Evolutionary conservation across 805 yeast genomes (phyloP), one percentile per base, ranked within the genome.

Genomic region (Wickerhamiella alocasiicola): DNA sequence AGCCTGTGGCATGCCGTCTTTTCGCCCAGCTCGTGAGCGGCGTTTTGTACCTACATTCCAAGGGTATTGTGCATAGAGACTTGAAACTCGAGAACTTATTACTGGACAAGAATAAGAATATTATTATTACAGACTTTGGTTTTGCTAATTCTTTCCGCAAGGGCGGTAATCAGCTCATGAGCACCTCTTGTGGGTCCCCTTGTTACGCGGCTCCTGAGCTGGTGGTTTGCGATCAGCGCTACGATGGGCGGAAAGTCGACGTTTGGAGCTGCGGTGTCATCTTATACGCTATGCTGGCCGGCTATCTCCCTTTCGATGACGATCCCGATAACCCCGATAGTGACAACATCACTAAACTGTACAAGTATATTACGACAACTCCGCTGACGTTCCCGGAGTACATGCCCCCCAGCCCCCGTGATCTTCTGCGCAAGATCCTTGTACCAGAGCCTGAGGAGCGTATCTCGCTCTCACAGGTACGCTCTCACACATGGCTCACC

Each of bases 161-260:
- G 15, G 49, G 44, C 32, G 45, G 52, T 12, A 47, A 48, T 43
- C 95, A 84, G 57, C 64, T 83, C 33, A 91, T 88, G 97, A 78
- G 77, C 56, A 88, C 97, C 1, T 75, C 87, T 27, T 88, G 98
- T 60, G 98, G 98, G 1, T 83, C 95, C 2, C 98, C 98, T 1
- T 88, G 98, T 59, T 88, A 88, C 60, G 98, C 98, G 0, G 98
- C 98, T 1, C 98, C 98, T 0, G 98, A 91, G 57, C 64, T 91
- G 44, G 98, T 91, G 3, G 78, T 85, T 23, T 79, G 88, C 9
- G 82, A 77, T 47, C 72, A 76, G 41, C 85, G 94, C 12, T 91
- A 91, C 57, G 84, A 81, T 50, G 96, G 95, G 17, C 72, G 84
- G 46, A 85, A 84, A 60, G 96, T 84, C 24, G 98, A 91, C 61